These are phyloP conservation scores for Kodamaea anthophila DNA, from an alignment of 1,139 yeast species.

Conservation along the genomic window DNA sequence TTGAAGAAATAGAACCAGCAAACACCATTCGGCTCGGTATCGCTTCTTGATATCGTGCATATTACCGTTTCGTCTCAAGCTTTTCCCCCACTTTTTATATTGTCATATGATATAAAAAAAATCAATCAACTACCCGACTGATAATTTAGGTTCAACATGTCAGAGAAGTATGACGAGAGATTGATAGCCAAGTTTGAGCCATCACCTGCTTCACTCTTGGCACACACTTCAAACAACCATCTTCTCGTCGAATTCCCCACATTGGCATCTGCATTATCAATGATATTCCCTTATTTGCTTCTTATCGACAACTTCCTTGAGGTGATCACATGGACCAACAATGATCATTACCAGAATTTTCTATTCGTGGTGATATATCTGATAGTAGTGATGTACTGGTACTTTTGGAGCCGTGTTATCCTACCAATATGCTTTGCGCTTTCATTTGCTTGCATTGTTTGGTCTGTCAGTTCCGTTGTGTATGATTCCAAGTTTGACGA, in stretches of 20 bases:
- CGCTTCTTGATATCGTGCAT: too few relatives aligned
- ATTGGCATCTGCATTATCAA: constrained; percentile 40
- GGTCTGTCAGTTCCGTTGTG: constrained; percentile 41
- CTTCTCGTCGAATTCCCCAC: constrained; percentile 40
- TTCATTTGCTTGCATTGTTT: constrained; percentile 34
- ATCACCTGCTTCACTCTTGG: constrained; percentile 26
- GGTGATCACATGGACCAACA: constrained; percentile 51
- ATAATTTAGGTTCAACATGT: constrained; percentile 8
- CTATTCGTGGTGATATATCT: constrained; percentile 37
- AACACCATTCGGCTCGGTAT: too few relatives aligned
- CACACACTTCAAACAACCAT: constrained; percentile 22
- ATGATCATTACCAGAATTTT: constrained; percentile 44
- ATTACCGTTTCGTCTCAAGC: constrained; percentile 1
- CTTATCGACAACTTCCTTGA: constrained; percentile 41
- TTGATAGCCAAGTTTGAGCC: constrained; percentile 32
- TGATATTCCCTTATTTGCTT: constrained; percentile 44
- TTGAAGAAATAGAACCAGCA: too few relatives aligned
- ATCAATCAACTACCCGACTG: constrained; percentile 1
- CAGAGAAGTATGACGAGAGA: constrained; percentile 12
- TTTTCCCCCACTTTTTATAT: constrained; percentile 8
- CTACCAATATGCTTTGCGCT: constrained; percentile 35
- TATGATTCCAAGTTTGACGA: constrained; percentile 39
- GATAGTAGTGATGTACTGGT: constrained; percentile 43
- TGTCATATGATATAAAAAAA: constrained; percentile 8
- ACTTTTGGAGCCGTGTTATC: constrained; percentile 24